These are phyloP conservation scores for Trametes cingulata DNA, from an alignment of 768 basidiomycete genomes.

Conservation along the genomic window DNA sequence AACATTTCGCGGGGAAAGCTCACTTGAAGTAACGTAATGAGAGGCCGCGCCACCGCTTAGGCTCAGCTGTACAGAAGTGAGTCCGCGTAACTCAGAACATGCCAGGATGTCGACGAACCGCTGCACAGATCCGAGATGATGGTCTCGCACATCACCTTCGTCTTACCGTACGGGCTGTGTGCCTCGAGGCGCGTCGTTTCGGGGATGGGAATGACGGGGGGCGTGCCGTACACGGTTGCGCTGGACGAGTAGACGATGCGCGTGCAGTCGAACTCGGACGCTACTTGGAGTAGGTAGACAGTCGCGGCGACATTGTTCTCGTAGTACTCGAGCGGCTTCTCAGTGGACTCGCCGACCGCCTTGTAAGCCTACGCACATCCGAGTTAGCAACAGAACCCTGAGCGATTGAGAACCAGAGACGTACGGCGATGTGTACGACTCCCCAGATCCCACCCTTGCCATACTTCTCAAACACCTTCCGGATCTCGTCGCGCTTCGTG, in stretches of 20 bases:
- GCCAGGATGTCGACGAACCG: conserved; percentile 43
- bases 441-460: conserved; percentile 94
- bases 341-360: conserved; percentile 95
- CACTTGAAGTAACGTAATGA: conserved; percentile 98
- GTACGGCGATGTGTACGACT: conserved; percentile 90
- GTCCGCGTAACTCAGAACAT: background rate
- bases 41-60: conserved; percentile 73
- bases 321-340: conserved; percentile 93
- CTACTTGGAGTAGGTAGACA: conserved; percentile 79
- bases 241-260: conserved; percentile 97
- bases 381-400: background rate
- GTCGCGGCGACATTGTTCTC: conserved; percentile 92
- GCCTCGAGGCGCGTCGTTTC: conserved; percentile 87
- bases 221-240: conserved; percentile 97
- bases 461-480: conserved; percentile 80
- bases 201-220: conserved; percentile 89
- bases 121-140: conserved; percentile 87
- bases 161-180: conserved; percentile 92
- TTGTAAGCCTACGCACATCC: conserved; percentile 75
- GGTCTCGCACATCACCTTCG: conserved; percentile 93
- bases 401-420: conserved; percentile 33
- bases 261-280: conserved; percentile 81
- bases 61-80: conserved; percentile 52
- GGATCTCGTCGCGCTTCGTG: conserved; percentile 68
- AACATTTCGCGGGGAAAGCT: conserved; percentile 26